Percentiles rank a stretch among this genome's conserved stretches.
Evolutionary conservation across 441 rosid genomes (phyloP).

Genomic region (Rhodomyrtus psidioides): DNA sequence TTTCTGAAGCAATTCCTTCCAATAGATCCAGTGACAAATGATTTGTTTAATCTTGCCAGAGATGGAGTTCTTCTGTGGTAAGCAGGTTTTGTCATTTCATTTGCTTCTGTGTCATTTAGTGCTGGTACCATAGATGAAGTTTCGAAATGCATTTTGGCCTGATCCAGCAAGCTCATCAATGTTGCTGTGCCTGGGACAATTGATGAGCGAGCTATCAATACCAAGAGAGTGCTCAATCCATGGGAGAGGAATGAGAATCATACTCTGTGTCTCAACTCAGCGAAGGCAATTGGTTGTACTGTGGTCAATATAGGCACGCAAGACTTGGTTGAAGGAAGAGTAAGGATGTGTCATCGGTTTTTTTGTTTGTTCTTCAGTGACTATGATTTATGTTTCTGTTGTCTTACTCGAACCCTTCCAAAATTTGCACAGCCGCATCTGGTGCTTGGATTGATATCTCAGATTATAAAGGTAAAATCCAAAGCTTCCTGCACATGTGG

Average conservation of each 20-base stretch:
- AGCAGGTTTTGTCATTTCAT: background rate
- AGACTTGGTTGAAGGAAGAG: slow-evolving; percentile 70
- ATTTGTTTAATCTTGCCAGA: slow-evolving; percentile 50
- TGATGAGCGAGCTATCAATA: slow-evolving; percentile 68
- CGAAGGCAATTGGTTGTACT: slow-evolving; percentile 75
- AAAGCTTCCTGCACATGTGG: background rate
- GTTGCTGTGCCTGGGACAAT: slow-evolving; percentile 74
- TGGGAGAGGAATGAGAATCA: slow-evolving; percentile 88
- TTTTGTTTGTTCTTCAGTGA: background rate
- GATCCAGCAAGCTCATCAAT: slow-evolving; percentile 61
- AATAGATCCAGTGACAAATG: slow-evolving; percentile 53
- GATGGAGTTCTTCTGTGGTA: slow-evolving; percentile 76
- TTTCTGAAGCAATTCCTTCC: slow-evolving; percentile 67
- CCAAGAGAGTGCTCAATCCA: slow-evolving; percentile 55
- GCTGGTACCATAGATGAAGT: background rate
- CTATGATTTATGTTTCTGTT: background rate
- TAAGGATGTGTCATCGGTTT: slow-evolving; percentile 20
- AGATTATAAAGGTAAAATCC: slow-evolving; percentile 53
- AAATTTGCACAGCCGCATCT: slow-evolving; percentile 53
- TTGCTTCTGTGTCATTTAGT: background rate
- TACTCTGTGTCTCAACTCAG: slow-evolving; percentile 74
- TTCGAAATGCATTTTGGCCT: slow-evolving; percentile 12
- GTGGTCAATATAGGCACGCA: slow-evolving; percentile 69
- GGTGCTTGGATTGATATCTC: slow-evolving; percentile 64
- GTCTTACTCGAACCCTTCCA: background rate